Conservation (phyloP, 2,329 filamentous ascomycete genomes). For the Penicillium nordicum region DNA sequence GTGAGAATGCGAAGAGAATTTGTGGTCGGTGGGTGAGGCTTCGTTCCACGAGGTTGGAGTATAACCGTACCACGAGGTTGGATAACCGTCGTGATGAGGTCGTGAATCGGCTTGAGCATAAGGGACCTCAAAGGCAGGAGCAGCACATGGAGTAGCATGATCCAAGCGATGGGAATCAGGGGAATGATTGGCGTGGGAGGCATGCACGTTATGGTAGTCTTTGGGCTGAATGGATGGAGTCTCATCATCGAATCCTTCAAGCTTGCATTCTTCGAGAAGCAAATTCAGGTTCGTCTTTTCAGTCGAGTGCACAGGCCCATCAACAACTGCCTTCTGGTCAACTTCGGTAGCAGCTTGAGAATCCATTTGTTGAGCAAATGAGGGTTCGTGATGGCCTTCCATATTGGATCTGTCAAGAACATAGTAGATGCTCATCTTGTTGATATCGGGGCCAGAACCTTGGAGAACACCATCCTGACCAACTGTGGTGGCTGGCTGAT, state of each 20-base stretch:
- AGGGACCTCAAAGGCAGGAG: background rate
- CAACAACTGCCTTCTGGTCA: background rate
- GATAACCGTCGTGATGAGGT: background rate
- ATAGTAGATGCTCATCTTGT: background rate
- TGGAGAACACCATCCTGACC: background rate
- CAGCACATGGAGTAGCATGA: background rate
- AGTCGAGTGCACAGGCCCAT: background rate
- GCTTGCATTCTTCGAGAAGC: background rate
- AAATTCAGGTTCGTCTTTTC: background rate
- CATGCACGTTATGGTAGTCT: background rate
- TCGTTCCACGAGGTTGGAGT: background rate
- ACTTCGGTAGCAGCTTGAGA: background rate
- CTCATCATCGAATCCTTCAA: background rate
- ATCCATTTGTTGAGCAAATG: background rate
- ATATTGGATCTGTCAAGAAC: background rate
- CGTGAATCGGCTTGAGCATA: background rate
- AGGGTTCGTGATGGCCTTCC: background rate
- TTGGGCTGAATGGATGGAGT: background rate
- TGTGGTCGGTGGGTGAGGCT: background rate
- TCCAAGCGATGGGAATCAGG: background rate
- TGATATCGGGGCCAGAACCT: background rate
- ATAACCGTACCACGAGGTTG: background rate
- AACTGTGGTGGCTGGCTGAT: background rate
- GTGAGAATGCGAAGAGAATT: too few relatives aligned
- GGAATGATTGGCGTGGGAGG: background rate